phyloP scores from a whole-genome alignment of 176 grass and related monocot genomes.

The Phoenix roebelenii region DNA sequence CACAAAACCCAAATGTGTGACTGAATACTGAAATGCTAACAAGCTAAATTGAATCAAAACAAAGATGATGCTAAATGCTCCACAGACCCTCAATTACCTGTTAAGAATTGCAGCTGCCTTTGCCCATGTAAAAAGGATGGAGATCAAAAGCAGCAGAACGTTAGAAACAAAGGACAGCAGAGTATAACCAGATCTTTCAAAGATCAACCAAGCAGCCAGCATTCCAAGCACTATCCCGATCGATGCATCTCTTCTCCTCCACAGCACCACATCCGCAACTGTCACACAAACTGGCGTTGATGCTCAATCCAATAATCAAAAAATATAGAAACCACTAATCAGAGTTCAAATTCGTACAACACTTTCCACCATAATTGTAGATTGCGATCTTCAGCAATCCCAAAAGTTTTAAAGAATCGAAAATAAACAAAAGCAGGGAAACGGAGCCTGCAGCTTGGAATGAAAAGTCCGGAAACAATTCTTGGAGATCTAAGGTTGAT shows the following conservation, averaged over 20 bases:
- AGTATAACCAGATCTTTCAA: slow-evolving; percentile 33
- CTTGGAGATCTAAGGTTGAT: too few relatives aligned
- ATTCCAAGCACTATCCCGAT: slow-evolving; percentile 28
- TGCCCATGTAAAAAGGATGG: slow-evolving; percentile 70
- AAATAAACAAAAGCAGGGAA: background rate
- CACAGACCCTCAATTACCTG: slow-evolving; percentile 21
- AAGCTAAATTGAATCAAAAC: too few relatives aligned
- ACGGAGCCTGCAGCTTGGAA: background rate
- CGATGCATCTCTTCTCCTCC: slow-evolving; percentile 46
- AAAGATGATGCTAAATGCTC: too few relatives aligned
- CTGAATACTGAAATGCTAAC: too few relatives aligned
- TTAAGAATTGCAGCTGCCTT: slow-evolving; percentile 61
- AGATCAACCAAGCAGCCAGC: slow-evolving; percentile 46
- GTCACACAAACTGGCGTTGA: background rate
- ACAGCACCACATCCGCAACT: slow-evolving; percentile 67
- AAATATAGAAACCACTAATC: background rate
- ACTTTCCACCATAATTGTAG: too few relatives aligned
- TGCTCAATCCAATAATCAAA: background rate
- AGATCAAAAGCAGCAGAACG: slow-evolving; percentile 72
- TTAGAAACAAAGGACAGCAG: slow-evolving; percentile 52
- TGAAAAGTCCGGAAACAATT: too few relatives aligned
- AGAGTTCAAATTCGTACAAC: too few relatives aligned
- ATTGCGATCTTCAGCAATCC: too few relatives aligned
- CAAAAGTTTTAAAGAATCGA: too few relatives aligned
- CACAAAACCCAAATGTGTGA: too few relatives aligned